Base-by-base conservation (phyloP, 2,329 filamentous ascomycete species). In the Aspergillus neotritici region DNA sequence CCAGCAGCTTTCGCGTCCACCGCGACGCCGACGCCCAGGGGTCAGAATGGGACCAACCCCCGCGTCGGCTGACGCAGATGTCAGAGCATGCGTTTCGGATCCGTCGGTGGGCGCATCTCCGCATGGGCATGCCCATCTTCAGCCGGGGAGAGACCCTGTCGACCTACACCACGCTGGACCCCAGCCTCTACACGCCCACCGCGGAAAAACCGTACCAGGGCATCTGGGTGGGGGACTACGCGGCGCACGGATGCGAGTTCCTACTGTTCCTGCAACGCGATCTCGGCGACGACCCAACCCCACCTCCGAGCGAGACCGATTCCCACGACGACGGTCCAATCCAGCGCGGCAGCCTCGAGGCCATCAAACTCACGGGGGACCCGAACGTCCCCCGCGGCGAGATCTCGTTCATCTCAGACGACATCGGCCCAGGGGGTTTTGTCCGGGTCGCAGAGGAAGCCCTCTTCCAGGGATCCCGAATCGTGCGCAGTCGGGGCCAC, bases 171-270 rank as follows among this genome's bases (percentile, higher is more conserved):
- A 94, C 89, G 0, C 71, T 97, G 1, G 81, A 88, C 34, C 78
- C 82, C 3, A 70, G 69, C 3, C 66, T 84, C n/a, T 96, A 94
- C 61, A 93, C 82, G 0, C 88, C 91, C 0, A 94, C 89, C 0
- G 63, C 70, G 8, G 75, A 82, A 42, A 91, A 89, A 61, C 90
- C 89, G 0, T 96, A 83, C 72, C 82, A 88, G 50, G 91, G 91
- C 0, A 87, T 98, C 25, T 97, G 87, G 86, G 84, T 89, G 12
- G 90, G 90, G 1, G 90, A 96, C 62, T 96, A 95, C 58, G 84
- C 82, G 17, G 82, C 80, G 0, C 90, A 97, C 56, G 89, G 90
- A 1, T 90, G 85, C 62, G 91, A 97, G 64, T 95, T 96, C 43
- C 60, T 97, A 4, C 72, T 94, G 10, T 71, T 97, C 35, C 73